Conservation (phyloP, 495 filamentous ascomycete genomes). For the Aspergillus carlsbadensis region DNA sequence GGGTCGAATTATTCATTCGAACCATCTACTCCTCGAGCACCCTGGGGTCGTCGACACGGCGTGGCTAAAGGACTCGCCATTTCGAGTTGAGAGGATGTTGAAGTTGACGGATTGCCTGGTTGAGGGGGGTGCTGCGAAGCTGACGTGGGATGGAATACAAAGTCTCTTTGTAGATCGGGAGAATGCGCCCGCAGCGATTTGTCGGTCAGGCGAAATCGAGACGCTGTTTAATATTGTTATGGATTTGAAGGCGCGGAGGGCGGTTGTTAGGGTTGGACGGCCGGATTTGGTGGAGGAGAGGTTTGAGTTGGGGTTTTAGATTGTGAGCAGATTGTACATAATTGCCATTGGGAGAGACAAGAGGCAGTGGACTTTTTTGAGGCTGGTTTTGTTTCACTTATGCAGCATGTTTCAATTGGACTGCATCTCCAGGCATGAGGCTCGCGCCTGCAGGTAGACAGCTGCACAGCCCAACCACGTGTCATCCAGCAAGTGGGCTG, state of each 20-base stretch:
- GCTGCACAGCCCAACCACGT: no score
- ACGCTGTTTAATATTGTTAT: slow-evolving; percentile 42
- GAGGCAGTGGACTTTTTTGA: no score
- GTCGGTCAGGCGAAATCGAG: slow-evolving; percentile 13
- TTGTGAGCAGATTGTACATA: no score
- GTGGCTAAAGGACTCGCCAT: slow-evolving; percentile 54
- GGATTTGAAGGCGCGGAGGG: slow-evolving; percentile 29
- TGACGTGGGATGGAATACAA: slow-evolving; percentile 23
- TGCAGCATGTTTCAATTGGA: no score
- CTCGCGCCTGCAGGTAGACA: no score
- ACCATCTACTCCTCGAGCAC: slow-evolving; percentile 57
- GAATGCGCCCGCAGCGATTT: slow-evolving; percentile 30
- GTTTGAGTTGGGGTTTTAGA: not conserved
- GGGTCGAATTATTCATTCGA: slow-evolving; percentile 58
- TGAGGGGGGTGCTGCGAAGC: slow-evolving; percentile 14
- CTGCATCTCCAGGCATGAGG: no score
- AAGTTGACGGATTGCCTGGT: slow-evolving; percentile 8
- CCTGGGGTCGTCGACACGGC: slow-evolving; percentile 47
- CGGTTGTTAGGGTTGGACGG: slow-evolving; percentile 32
- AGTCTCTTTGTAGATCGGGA: slow-evolving; percentile 36
- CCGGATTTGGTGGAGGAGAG: not conserved
- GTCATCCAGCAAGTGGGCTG: no score
- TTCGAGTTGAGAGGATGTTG: slow-evolving; percentile 35
- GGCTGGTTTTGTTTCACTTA: no score
- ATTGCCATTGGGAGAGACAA: no score